Base-by-base conservation (phyloP, 495 filamentous ascomycete species). In the Penicillium roqueforti region DNA sequence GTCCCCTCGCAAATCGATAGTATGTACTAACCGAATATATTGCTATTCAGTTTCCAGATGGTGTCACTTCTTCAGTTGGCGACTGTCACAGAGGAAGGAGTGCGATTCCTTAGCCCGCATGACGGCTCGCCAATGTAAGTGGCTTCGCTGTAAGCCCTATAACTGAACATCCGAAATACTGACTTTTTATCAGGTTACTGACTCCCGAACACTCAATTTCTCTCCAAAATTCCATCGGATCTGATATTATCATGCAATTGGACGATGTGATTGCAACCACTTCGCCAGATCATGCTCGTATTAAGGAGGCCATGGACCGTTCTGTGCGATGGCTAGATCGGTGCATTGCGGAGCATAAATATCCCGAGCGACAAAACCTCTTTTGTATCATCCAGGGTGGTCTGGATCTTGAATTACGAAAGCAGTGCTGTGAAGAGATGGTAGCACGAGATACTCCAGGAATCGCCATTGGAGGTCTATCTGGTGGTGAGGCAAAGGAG, bases 371-470 rank as follows among this genome's bases (percentile, higher is more conserved):
- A 40, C 93, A 99, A 69, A 97, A 97, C 57, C 78, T 99, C n/a
- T 99, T 97, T 66, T 97, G 93, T 67, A 97, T 97, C 60, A 96
- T 99, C 46, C 93, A 99, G 70, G 93, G 93, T 54, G 93, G 93
- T 0, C 69, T 97, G 39, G 91, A 97, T 70, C 73, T 96, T n/a
- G 86, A 93, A 18, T 82, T 97, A 78, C 82, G 93, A 26, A 79
- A 77, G 51, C 78, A 89, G 68, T 97, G 95, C 68, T 91, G 87
- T 52, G 77, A 76, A 39, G 89, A 91, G 69, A 99, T 97, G 95
- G 87, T 93, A 3, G 84, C 80, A 31, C 83, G 93, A 53, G 85
- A 91, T 74, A 97, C 93, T 1, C 95, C 93, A 0, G 93, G 93
- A 20, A 95, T 99, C 58, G 95, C 93, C 3, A 97, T 99, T 60